phyloP scores from a whole-genome alignment of 192 early-diverging fungal genomes.

The Entomortierella lignicola region DNA sequence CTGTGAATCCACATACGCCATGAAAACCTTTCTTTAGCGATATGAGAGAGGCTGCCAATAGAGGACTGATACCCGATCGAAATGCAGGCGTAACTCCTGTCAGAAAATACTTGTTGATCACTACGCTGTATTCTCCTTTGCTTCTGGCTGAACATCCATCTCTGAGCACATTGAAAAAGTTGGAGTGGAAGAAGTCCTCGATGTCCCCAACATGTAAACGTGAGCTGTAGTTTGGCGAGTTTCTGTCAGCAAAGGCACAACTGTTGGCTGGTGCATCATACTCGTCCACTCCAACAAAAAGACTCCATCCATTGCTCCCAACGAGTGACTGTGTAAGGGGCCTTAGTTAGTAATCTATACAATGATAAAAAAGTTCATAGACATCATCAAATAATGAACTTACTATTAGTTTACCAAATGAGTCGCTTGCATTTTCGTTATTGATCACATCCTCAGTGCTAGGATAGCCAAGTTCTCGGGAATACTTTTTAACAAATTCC shows the following conservation, averaged over 20 bases:
- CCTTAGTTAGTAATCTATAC: no score
- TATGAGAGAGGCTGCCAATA: constrained; percentile 40
- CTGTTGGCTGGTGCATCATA: constrained; percentile 53
- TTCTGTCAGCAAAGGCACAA: constrained; percentile 35
- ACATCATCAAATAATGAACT: no score
- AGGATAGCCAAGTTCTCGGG: constrained; percentile 19
- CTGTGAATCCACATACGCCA: constrained; percentile 54
- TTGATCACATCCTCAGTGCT: no score
- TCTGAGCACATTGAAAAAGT: constrained; percentile 47
- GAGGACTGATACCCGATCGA: constrained; percentile 42
- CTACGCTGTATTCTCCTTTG: constrained; percentile 18
- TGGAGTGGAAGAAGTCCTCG: constrained; percentile 45
- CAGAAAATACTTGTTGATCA: constrained; percentile 51
- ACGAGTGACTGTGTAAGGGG: constrained; percentile 37
- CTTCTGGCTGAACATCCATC: constrained; percentile 33
- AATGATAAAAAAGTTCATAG: no score
- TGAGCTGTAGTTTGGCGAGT: constrained; percentile 16
- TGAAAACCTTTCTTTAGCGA: constrained; percentile 36
- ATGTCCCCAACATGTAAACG: no score
- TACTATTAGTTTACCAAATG: no score
- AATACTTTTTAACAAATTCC: constrained; percentile 20
- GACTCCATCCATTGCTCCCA: constrained; percentile 26
- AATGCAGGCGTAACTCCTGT: constrained; percentile 50
- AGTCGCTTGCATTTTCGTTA: background rate
- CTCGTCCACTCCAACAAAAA: constrained; percentile 55